phyloP scores from a whole-genome alignment of 1,139 yeast species.

The Kodamaea plutei region DNA sequence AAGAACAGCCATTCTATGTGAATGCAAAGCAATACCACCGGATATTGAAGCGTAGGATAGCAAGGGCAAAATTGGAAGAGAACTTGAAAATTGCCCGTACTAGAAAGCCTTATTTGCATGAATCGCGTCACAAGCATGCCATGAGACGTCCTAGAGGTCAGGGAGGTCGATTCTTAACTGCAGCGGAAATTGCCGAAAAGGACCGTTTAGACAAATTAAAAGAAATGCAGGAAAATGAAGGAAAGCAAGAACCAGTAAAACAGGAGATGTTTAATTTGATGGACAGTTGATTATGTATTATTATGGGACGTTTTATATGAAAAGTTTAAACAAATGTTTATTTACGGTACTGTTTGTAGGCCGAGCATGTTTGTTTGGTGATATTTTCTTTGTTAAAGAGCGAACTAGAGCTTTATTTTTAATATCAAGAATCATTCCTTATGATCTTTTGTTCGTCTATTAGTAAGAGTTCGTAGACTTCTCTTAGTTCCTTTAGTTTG shows the following conservation, averaged over 20 bases:
- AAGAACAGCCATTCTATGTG: constrained; percentile 92
- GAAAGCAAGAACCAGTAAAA: constrained; percentile 11
- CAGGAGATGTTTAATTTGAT: background rate
- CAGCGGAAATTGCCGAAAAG: constrained; percentile 91
- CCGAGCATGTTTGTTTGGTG: no score
- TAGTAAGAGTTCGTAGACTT: no score
- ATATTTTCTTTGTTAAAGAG: no score
- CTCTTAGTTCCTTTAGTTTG: no score
- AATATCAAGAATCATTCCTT: no score
- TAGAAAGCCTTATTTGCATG: constrained; percentile 91
- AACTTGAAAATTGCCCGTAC: constrained; percentile 83
- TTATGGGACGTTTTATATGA: no score
- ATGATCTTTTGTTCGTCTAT: no score
- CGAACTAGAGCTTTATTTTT: no score
- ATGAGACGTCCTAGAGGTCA: constrained; percentile 99
- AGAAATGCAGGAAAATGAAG: constrained; percentile 28
- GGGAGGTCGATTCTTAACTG: constrained; percentile 94
- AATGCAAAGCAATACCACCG: constrained; percentile 98
- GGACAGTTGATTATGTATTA: background rate
- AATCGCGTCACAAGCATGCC: constrained; percentile 97
- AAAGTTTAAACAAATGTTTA: no score
- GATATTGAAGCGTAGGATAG: constrained; percentile 85
- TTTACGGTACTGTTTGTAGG: no score
- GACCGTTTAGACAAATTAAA: constrained; percentile 54
- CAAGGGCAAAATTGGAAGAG: constrained; percentile 91